These are phyloP conservation scores for Ophiognomonia clavigignenti-juglandacearum DNA, from an alignment of 2,329 filamentous ascomycete species.

Conservation along the genomic window DNA sequence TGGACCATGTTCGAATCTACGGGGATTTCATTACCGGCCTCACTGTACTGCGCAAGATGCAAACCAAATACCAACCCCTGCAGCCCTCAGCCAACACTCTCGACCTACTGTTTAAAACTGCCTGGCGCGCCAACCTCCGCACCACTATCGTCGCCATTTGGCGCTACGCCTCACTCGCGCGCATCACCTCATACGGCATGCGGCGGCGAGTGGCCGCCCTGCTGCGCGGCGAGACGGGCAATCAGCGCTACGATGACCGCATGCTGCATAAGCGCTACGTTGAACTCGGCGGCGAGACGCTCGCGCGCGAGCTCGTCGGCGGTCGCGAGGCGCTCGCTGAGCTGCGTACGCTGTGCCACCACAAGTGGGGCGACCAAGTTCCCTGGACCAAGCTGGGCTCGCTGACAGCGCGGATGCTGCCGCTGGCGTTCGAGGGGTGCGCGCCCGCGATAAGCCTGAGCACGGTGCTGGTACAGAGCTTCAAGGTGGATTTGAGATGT, in stretches of 20 bases:
- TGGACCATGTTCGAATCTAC: conserved; percentile 24
- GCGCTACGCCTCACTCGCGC: conserved; percentile 26
- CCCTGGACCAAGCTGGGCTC: background rate
- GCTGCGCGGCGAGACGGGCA: conserved; percentile 10
- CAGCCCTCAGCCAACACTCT: conserved; percentile 29
- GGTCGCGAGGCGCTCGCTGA: conserved; percentile 1
- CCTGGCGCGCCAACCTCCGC: conserved; percentile 27
- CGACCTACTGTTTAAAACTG: conserved; percentile 32
- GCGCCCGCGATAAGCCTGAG: conserved; percentile 4
- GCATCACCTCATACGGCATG: conserved; percentile 23
- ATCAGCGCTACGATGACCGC: no score
- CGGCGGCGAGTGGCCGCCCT: conserved; percentile 19
- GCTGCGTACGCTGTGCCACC: background rate
- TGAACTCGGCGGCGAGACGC: conserved; percentile 5
- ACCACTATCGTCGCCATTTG: conserved; percentile 28
- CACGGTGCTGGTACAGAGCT: background rate
- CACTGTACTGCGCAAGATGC: conserved; percentile 21
- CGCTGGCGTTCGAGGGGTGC: conserved; percentile 3
- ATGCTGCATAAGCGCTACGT: no score
- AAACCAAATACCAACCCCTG: conserved; percentile 2
- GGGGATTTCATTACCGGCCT: conserved; percentile 19
- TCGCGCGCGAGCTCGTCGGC: conserved; percentile 12
- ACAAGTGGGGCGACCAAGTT: background rate
- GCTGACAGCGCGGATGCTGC: conserved; percentile 1
- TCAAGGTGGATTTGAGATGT: conserved; percentile 1